Percentiles rank a stretch among this genome's conserved stretches.
Conservation (phyloP, 2,329 filamentous ascomycete species). For the Aspergillus pseudoterreus region DNA sequence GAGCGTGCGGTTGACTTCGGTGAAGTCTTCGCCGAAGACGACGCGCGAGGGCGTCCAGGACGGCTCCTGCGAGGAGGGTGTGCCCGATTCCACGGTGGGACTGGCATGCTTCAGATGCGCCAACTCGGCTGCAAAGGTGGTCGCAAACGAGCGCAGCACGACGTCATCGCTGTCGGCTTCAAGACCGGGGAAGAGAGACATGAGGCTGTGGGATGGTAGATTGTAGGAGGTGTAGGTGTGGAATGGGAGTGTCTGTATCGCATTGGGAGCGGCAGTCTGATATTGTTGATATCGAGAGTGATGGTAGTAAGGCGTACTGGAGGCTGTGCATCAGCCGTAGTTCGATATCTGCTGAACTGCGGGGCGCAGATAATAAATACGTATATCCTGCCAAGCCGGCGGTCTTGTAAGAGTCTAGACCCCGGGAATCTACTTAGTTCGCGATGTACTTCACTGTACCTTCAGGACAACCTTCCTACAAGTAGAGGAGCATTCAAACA, state of each 20-base stretch:
- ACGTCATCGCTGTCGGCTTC: neutral
- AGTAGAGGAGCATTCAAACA: no score
- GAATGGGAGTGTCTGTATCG: neutral
- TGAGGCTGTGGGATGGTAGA: neutral
- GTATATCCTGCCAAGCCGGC: no score
- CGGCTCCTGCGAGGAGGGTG: neutral
- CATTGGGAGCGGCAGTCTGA: no score
- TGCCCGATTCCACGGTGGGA: conserved; percentile 4
- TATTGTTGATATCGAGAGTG: no score
- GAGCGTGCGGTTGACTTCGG: conserved; percentile 40
- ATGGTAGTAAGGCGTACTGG: no score
- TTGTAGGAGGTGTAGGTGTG: neutral
- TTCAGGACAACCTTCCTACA: no score
- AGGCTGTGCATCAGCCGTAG: no score
- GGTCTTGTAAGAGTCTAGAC: no score
- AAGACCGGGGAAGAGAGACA: neutral
- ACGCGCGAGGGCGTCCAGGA: conserved; percentile 2
- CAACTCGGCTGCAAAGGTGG: conserved; percentile 1
- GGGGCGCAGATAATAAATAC: no score
- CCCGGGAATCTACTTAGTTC: no score
- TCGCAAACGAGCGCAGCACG: neutral
- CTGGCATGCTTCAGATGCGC: conserved; percentile 6
- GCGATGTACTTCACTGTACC: no score
- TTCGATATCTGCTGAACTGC: no score
- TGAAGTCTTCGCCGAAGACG: conserved; percentile 22